These are phyloP conservation scores for Cyclotella sp. DNA, from an alignment of 108 stramenopile genomes.

Conservation along the genomic window DNA sequence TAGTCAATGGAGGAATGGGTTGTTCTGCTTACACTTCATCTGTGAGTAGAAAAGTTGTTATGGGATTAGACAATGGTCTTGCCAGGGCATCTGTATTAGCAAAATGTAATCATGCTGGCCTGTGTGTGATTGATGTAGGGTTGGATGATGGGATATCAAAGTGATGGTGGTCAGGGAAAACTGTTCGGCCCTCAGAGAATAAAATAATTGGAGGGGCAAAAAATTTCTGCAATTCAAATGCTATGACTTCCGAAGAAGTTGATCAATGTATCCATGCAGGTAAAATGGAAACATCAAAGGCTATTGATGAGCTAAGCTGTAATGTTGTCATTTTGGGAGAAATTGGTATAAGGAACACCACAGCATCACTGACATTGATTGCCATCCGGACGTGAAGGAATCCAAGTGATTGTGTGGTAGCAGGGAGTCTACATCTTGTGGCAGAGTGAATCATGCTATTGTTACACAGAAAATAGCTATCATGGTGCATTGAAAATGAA, in stretches of 20 bases:
- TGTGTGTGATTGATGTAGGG: slow-evolving; percentile 80
- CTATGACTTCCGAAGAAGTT: slow-evolving; percentile 67
- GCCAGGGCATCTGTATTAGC: slow-evolving; percentile 74
- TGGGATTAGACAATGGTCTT: slow-evolving; percentile 59
- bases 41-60: slow-evolving; percentile 66
- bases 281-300: slow-evolving; percentile 26
- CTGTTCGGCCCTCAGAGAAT: slow-evolving; percentile 37
- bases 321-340: slow-evolving; percentile 71
- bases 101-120: slow-evolving; percentile 45
- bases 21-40: slow-evolving; percentile 76
- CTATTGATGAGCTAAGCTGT: slow-evolving; percentile 36
- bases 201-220: slow-evolving; percentile 55
- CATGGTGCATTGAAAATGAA: slow-evolving; percentile 27
- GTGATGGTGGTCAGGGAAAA: slow-evolving; percentile 28
- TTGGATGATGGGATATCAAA: slow-evolving; percentile 41
- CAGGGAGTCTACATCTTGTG: slow-evolving; percentile 63
- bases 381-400: slow-evolving; percentile 57
- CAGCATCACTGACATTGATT: slow-evolving; percentile 66
- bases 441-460: slow-evolving; percentile 51
- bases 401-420: slow-evolving; percentile 57
- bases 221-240: slow-evolving; percentile 67
- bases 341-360: slow-evolving; percentile 90
- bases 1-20: slow-evolving; percentile 63
- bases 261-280: slow-evolving; percentile 57
- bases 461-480: slow-evolving; percentile 63